Conservation (phyloP, 352 stramenopile genomes). For the Globisporangium middletonii region DNA sequence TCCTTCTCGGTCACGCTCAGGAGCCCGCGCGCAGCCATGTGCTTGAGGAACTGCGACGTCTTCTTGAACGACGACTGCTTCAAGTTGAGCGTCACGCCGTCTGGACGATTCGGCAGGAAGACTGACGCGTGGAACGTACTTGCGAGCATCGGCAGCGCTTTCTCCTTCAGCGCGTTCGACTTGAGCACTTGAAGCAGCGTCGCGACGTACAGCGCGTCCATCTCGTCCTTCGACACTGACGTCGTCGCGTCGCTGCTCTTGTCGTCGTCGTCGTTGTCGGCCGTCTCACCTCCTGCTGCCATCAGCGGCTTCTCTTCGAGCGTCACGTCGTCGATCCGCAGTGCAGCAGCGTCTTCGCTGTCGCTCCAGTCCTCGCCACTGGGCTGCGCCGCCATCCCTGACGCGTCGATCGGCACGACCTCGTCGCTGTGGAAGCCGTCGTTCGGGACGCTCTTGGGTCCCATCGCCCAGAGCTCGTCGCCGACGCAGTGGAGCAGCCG, state of each 20-base stretch:
- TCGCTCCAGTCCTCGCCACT: constrained; percentile 1
- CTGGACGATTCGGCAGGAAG: constrained; percentile 54
- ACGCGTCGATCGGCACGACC: constrained; percentile 23
- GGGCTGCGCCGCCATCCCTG: constrained; percentile 12
- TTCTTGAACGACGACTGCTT: constrained; percentile 85
- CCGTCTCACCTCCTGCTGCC: background rate
- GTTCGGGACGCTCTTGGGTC: constrained; percentile 58
- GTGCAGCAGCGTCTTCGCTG: background rate
- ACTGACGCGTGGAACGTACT: constrained; percentile 70
- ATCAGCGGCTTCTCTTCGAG: constrained; percentile 32
- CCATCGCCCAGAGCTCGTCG: constrained; percentile 74
- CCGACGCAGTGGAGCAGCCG: constrained; percentile 66
- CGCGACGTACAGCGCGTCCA: constrained; percentile 64
- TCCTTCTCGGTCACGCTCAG: constrained; percentile 58
- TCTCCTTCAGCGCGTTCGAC: constrained; percentile 49
- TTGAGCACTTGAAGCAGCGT: constrained; percentile 65
- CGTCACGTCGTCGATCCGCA: constrained; percentile 18
- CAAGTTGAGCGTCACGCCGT: constrained; percentile 51
- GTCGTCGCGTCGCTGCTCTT: constrained; percentile 5
- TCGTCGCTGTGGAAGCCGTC: constrained; percentile 45
- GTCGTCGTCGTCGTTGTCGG: constrained; percentile 2
- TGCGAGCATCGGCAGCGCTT: constrained; percentile 71
- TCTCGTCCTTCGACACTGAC: constrained; percentile 59
- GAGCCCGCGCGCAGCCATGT: constrained; percentile 52
- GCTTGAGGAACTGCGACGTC: constrained; percentile 61